Evolutionary conservation across 2,329 filamentous ascomycete genomes (phyloP).

Genomic region (Alternaria tenuissima): DNA sequence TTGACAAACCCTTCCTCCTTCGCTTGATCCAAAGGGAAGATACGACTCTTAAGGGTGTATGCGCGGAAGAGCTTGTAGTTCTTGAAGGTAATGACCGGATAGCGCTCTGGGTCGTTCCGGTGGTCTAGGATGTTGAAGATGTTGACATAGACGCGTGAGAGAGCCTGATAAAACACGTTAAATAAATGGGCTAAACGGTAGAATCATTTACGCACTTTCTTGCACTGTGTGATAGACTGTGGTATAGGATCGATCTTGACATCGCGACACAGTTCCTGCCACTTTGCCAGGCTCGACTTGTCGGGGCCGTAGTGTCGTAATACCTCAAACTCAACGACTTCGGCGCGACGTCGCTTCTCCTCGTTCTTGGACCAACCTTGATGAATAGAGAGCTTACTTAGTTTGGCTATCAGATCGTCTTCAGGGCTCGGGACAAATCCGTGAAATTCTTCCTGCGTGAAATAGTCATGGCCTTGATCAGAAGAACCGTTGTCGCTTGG

Average conservation of each 20-base stretch:
- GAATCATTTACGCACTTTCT: conserved; percentile 22
- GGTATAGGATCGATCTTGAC: conserved; percentile 23
- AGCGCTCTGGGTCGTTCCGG: conserved; percentile 10
- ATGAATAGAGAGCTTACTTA: conserved; percentile 24
- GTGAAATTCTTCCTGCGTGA: conserved; percentile 5
- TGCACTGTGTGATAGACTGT: conserved; percentile 32
- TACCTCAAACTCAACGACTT: conserved; percentile 23
- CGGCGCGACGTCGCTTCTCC: conserved; percentile 8
- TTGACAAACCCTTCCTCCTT: conserved; percentile 25
- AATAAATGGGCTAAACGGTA: background rate
- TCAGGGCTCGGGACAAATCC: conserved; percentile 20
- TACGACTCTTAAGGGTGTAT: conserved; percentile 13
- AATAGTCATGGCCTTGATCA: background rate
- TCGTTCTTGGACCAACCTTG: conserved; percentile 21
- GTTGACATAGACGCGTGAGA: conserved; percentile 22
- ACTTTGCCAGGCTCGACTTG: conserved; percentile 24
- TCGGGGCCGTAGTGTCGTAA: conserved; percentile 17
- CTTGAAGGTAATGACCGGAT: conserved; percentile 1
- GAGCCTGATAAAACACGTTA: conserved; percentile 7
- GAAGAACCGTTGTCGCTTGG: conserved; percentile 6
- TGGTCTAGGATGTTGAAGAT: conserved; percentile 26
- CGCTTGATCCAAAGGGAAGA: conserved; percentile 15
- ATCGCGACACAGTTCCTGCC: conserved; percentile 33
- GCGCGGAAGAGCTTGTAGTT: conserved; percentile 11
- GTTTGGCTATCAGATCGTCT: conserved; percentile 18